A percentile compares a stretch with the other conserved stretches of the same genome.
phyloP scores from a whole-genome alignment of 805 yeast species.

The Zygosaccharomyces rouxii region DNA sequence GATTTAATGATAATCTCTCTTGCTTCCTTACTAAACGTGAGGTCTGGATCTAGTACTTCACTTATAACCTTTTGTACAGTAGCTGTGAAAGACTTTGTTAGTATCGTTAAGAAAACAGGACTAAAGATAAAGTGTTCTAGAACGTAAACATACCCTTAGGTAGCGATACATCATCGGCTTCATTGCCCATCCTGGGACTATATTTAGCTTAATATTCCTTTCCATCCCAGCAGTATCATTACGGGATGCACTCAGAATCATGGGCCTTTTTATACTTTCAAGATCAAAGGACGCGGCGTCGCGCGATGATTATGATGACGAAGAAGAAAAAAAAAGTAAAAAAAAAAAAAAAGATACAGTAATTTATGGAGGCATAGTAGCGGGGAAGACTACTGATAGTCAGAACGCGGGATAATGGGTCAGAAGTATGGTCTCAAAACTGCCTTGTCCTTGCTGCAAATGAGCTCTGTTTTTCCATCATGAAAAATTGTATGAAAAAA shows the following conservation, averaged over 20 bases:
- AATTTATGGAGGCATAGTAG: neutral
- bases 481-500: neutral
- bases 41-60: constrained; percentile 84
- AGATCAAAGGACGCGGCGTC: constrained; percentile 10
- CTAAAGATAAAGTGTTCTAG: neutral
- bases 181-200: constrained; percentile 23
- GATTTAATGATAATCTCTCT: constrained; percentile 94
- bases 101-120: neutral
- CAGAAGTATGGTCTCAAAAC: too few relatives aligned
- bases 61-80: constrained; percentile 93
- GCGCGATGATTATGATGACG: constrained; percentile 3
- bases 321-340: neutral
- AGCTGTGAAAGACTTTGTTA: constrained; percentile 41
- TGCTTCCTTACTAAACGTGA: constrained; percentile 86
- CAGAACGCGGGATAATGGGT: too few relatives aligned
- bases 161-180: constrained; percentile 40
- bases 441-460: neutral
- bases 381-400: neutral
- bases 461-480: neutral
- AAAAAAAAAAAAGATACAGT: neutral
- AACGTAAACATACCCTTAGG: constrained; percentile 38
- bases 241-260: neutral
- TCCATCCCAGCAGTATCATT: neutral
- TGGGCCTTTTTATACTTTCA: constrained; percentile 10
- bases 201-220: constrained; percentile 15